Conservation (phyloP, 164 flowering plant species). For the Cinnamomum micranthum region DNA sequence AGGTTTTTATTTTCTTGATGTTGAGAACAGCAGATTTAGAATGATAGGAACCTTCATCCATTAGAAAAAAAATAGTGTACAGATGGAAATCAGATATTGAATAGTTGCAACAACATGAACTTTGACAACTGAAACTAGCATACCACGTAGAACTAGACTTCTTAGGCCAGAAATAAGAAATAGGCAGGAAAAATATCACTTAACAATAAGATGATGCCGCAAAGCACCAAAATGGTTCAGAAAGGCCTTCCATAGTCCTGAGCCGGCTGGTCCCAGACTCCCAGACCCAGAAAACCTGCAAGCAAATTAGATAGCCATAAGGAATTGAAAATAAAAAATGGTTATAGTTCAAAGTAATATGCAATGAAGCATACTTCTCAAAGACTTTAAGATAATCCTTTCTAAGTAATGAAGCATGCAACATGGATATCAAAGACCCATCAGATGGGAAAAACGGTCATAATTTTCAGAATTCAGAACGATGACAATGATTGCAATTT, state of each 20-base stretch:
- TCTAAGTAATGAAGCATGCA: too few relatives aligned
- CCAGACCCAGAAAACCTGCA: conserved; percentile 47
- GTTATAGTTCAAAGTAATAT: too few relatives aligned
- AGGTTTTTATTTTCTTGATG: too few relatives aligned
- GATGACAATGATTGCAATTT: too few relatives aligned
- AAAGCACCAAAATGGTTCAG: conserved; percentile 16
- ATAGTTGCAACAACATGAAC: neutral
- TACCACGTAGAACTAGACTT: neutral
- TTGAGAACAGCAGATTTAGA: neutral
- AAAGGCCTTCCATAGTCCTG: conserved; percentile 54
- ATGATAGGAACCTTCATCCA: neutral
- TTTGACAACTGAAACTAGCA: neutral
- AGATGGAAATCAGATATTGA: neutral
- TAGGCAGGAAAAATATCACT: neutral
- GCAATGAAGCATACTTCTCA: too few relatives aligned
- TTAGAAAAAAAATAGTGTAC: neutral
- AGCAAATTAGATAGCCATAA: neutral
- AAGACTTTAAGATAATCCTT: too few relatives aligned
- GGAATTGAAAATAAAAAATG: too few relatives aligned
- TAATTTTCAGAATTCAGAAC: too few relatives aligned
- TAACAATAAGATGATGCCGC: neutral
- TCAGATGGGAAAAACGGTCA: too few relatives aligned
- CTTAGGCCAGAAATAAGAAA: neutral
- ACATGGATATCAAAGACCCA: too few relatives aligned
- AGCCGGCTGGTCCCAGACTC: conserved; percentile 52